A percentile compares a stretch with the other conserved stretches of the same genome.
These are phyloP conservation scores for Tarenaya hassleriana DNA, from an alignment of 345 rosid genomes.

Conservation along the genomic window DNA sequence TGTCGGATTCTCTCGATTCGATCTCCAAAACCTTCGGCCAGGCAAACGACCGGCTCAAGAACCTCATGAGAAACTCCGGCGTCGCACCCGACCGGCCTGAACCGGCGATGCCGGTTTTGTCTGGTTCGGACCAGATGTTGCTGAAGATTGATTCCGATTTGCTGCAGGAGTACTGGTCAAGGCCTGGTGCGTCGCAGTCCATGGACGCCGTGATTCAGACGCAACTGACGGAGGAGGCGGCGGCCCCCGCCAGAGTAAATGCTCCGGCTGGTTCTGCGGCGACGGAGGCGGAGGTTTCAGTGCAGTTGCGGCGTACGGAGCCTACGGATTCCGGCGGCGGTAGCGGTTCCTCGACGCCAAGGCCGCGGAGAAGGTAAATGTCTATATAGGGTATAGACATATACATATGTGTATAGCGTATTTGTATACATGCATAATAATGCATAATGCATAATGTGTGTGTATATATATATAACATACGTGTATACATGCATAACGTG, in stretches of 20 bases:
- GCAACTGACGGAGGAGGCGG: constrained; percentile 15
- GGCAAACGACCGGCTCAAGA: constrained; percentile 33
- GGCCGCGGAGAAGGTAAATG: not conserved
- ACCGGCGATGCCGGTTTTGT: constrained; percentile 11
- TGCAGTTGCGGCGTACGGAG: constrained; percentile 5
- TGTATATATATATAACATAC: too few species aligned
- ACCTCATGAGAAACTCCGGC: constrained; percentile 14
- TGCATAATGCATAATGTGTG: too few species aligned
- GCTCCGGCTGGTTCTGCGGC: constrained; percentile 7
- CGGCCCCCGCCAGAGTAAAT: constrained; percentile 4
- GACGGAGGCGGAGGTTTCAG: constrained; percentile 16
- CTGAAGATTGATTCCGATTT: constrained; percentile 23
- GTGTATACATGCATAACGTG: too few species aligned
- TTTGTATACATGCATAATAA: too few species aligned
- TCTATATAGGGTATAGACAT: not conserved
- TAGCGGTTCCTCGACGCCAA: not conserved
- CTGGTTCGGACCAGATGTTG: constrained; percentile 26
- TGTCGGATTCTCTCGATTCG: constrained; percentile 36
- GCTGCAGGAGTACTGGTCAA: constrained; percentile 35
- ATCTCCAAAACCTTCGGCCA: constrained; percentile 29
- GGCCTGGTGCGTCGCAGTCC: constrained; percentile 16
- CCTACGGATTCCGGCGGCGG: not conserved
- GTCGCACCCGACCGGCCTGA: constrained; percentile 1
- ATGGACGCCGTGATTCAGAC: constrained; percentile 17
- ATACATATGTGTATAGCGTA: too few species aligned